These are phyloP conservation scores for Metschnikowia koreensis DNA, from an alignment of 805 yeast genomes.

Conservation along the genomic window DNA sequence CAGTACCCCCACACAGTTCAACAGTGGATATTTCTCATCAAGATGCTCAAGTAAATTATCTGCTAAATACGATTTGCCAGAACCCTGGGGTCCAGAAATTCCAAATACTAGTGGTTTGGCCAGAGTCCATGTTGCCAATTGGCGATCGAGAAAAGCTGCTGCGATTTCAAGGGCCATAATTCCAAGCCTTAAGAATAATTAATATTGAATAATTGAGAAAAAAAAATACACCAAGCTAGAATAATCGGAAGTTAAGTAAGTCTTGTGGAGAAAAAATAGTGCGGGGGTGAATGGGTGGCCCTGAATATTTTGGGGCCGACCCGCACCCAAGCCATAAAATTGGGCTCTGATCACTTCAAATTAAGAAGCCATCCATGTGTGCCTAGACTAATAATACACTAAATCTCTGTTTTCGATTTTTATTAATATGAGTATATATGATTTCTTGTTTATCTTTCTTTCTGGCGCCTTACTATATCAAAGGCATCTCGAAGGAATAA, in stretches of 20 bases:
- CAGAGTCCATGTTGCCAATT: conserved; percentile 6
- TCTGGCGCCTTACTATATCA: neutral
- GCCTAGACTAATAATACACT: too few species aligned
- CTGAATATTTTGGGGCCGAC: too few species aligned
- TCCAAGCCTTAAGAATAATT: neutral
- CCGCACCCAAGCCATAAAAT: too few species aligned
- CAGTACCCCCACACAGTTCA: conserved; percentile 53
- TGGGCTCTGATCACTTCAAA: too few species aligned
- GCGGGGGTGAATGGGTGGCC: too few species aligned
- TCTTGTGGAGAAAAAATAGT: too few species aligned
- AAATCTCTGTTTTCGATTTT: too few species aligned
- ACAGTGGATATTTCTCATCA: conserved; percentile 29
- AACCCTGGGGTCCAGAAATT: conserved; percentile 74
- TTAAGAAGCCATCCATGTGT: too few species aligned
- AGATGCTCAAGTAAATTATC: conserved; percentile 37
- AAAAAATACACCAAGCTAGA: too few species aligned
- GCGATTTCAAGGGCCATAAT: conserved; percentile 7
- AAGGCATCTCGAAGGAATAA: neutral
- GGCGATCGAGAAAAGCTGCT: conserved; percentile 9
- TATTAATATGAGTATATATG: too few species aligned
- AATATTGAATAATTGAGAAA: neutral
- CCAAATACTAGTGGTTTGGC: conserved; percentile 49
- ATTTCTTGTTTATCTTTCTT: too few species aligned
- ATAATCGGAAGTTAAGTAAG: too few species aligned
- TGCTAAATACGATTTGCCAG: conserved; percentile 67